Base-by-base conservation (phyloP, 768 basidiomycete species). In the Mrakia gelida region DNA sequence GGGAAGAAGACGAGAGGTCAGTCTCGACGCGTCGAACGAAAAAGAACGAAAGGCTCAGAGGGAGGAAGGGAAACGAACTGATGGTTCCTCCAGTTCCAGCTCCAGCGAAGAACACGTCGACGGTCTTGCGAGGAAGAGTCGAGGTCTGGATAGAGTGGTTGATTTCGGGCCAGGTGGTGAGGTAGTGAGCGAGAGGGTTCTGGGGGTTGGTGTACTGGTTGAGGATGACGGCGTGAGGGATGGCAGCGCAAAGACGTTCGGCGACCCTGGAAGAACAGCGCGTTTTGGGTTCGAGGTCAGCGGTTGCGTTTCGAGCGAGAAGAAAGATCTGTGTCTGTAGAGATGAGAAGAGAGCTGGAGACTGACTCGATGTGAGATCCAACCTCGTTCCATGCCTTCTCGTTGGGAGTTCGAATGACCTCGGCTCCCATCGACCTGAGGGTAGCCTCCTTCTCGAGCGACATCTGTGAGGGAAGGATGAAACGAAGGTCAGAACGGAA, bases 11-110 rank as follows among this genome's bases (percentile, higher is more conserved):
- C 75, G 61, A 73, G 65, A n/a, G 32, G 16, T 23, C 75, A 54
- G 68, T 72, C 4, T 16, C 68, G 43, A 7, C 71, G 54, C 77
- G 28, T 43, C 73, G 56, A 30, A 79, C 38, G 67, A 81, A 81
- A 21, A 81, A 71, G n/a, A n/a, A n/a, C n/a, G n/a, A n/a, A n/a
- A n/a, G n/a, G n/a, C n/a, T n/a, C n/a, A n/a, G n/a, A n/a, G n/a
- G 7, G 82, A 83, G 26, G 79, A 54, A 52, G 49, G 13, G 80
- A 3, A 83, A 83, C 2, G 96, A 96, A n/a, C 92, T 93, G 79
- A 99, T 86, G 0, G 96, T 98, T 16, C 96, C 96, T 21, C 97
- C 96, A 2, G 97, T 99, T 21, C 97, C 97, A 15, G 95, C 93
- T 3, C 93, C 90, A 11, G 91, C 93, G 30, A 97, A 84, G 71